Evolutionary conservation across 1,284 basidiomycete species (phyloP).

Genomic region (Pseudozyma thailandica): DNA sequence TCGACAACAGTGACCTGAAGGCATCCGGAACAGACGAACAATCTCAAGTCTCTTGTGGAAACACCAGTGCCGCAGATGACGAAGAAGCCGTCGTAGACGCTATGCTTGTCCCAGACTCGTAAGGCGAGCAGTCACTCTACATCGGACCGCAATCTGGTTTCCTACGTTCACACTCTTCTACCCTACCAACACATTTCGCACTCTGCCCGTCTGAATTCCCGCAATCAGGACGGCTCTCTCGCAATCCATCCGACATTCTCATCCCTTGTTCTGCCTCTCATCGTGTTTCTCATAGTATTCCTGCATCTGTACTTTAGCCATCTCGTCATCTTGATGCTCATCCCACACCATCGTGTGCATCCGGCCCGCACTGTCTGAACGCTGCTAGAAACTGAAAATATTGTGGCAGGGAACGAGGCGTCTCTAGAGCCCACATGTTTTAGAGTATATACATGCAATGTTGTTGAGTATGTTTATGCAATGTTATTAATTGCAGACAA

Average conservation of each 20-base stretch:
- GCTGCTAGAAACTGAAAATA: neutral
- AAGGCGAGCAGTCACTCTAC: neutral
- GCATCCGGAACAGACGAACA: neutral
- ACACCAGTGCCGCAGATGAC: neutral
- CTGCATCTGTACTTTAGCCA: slow-evolving; percentile 5
- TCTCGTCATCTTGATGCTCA: neutral
- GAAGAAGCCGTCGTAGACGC: slow-evolving; percentile 21
- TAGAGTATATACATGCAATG: neutral
- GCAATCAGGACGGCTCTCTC: too few species aligned
- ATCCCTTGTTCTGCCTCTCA: neutral
- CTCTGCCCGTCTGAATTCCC: too few species aligned
- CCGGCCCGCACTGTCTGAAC: neutral
- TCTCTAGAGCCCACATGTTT: too few species aligned
- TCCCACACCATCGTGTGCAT: too few species aligned
- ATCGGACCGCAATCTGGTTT: too few species aligned
- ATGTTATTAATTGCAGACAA: neutral
- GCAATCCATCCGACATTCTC: neutral
- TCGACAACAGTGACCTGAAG: too few species aligned
- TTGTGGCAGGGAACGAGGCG: too few species aligned
- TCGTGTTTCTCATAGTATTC: neutral
- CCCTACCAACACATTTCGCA: too few species aligned
- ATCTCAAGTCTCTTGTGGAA: neutral
- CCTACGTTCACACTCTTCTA: too few species aligned
- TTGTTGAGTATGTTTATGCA: neutral
- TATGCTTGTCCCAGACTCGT: slow-evolving; percentile 11